Base-by-base conservation (phyloP, 176 grass and related monocot species). In the Zea luxurians region DNA sequence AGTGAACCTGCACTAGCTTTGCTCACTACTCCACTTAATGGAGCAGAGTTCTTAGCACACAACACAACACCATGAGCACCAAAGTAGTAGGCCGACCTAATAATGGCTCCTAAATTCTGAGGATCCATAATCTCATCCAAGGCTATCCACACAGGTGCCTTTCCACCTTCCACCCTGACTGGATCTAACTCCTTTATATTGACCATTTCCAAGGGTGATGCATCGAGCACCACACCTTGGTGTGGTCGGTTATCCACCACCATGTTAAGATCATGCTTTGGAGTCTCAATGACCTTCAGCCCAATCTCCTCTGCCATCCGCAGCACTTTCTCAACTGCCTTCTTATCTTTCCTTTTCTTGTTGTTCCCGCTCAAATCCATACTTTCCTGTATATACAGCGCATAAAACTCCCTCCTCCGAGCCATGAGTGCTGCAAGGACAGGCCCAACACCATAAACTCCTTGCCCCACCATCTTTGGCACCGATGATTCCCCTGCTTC, bases 261-360 rank as follows among this genome's bases (percentile, higher is more conserved):
- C 92, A 99, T 92, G 83, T 99, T 99, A 65, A 99, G 86, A 61
- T 99, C 90, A 85, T 99, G 96, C 79, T 99, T 99, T 37, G 96
- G 90, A 10, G 83, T 78, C 66, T 92, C 82, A 1, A 92, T 64
- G 41, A 94, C 66, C 85, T 92, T 99, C 61, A 99, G 84, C 59
- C 96, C 88, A 2, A 91, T 87, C 48, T 59, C 87, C 65, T 92
- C 87, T 10, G 96, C 88, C 72, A 80, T 75, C 50, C 74, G 79
- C 55, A 92, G 46, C 48, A 99, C 83, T 64, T 95, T 95, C 63
- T 88, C 88, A 58, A 91, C 68, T 58, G 78, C 88, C 79, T 90
- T 99, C 57, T 92, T 99, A 76, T 92, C 92, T 79, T 99, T 95
- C 83, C 91, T 97, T 86, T 98, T 94, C 77, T 95, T 99, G 82